Conservation (phyloP, 2,329 filamentous ascomycete species). For the Nannizzia gypsea region DNA sequence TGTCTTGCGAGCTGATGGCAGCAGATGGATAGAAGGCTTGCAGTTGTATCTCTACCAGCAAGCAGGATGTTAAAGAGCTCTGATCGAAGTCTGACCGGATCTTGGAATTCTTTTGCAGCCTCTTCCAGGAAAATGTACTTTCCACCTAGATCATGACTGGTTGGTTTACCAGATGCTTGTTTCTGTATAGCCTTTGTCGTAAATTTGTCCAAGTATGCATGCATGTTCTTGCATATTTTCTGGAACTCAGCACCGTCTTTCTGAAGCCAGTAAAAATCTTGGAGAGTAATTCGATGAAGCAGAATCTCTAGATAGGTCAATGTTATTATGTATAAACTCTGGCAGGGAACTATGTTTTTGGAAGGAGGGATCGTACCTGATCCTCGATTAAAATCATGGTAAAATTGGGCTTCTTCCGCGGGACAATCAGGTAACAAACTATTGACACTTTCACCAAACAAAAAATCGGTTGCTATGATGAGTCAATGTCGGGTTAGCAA, state of each 20-base stretch:
- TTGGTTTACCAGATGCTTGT: conserved; percentile 13
- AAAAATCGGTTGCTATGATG: conserved; percentile 63
- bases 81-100: conserved; percentile 37
- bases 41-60: conserved; percentile 46
- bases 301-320: conserved; percentile 8
- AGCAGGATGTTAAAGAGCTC: conserved; percentile 43
- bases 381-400: conserved; percentile 18
- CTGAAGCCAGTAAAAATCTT: conserved; percentile 11
- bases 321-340: too few relatives aligned
- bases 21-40: conserved; percentile 34
- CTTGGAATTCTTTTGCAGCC: conserved; percentile 35
- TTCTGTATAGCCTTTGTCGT: conserved; percentile 19
- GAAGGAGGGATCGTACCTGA: conserved; percentile 10
- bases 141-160: conserved; percentile 9
- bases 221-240: conserved; percentile 8
- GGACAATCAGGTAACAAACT: conserved; percentile 35
- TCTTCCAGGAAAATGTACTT: conserved; percentile 42
- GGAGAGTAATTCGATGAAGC: conserved; percentile 8
- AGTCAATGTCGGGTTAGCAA: not conserved
- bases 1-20: conserved; percentile 39
- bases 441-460: conserved; percentile 64
- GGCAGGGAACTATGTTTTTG: too few relatives aligned
- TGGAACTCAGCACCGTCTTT: conserved; percentile 12
- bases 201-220: conserved; percentile 21
- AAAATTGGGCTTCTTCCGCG: conserved; percentile 41